Evolutionary conservation across 495 filamentous ascomycete species (phyloP).

Genomic region (Talaromyces nanjingensis): DNA sequence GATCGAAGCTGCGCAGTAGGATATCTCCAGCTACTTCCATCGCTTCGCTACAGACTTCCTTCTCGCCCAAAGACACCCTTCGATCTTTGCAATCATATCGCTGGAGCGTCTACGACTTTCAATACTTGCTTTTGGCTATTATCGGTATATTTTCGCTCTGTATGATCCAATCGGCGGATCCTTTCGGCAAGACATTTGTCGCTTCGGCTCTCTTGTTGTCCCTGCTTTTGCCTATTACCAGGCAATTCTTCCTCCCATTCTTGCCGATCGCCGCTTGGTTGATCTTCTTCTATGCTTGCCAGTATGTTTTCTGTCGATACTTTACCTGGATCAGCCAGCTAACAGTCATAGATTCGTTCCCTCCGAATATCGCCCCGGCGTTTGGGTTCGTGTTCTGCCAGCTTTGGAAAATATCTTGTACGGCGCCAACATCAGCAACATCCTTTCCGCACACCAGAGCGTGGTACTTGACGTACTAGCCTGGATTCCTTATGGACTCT

Average conservation of each 20-base stretch:
- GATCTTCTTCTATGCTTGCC: constrained; percentile 81
- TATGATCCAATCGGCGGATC: constrained; percentile 67
- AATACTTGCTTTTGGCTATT: constrained; percentile 69
- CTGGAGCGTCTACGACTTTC: constrained; percentile 82
- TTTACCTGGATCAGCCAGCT: constrained; percentile 12
- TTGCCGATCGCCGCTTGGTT: constrained; percentile 79
- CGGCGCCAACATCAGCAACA: constrained; percentile 91
- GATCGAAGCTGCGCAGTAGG: constrained; percentile 65
- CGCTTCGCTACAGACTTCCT: constrained; percentile 72
- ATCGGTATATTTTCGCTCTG: constrained; percentile 74
- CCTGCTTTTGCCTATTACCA: constrained; percentile 77
- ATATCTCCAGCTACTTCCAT: constrained; percentile 67
- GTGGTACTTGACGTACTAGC: constrained; percentile 77
- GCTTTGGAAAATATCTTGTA: constrained; percentile 97
- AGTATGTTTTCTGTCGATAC: constrained; percentile 50
- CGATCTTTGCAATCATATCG: constrained; percentile 62
- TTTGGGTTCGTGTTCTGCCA: constrained; percentile 90
- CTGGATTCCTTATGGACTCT: constrained; percentile 88
- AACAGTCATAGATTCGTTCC: constrained; percentile 64
- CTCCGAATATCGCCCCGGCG: constrained; percentile 74
- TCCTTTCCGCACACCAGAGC: constrained; percentile 80
- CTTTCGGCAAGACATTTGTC: constrained; percentile 61
- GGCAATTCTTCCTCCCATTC: constrained; percentile 87
- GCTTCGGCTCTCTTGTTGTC: constrained; percentile 59
- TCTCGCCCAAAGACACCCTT: constrained; percentile 66